Conservation (phyloP, 176 grass and related monocot genomes). For the Musa beccarii region DNA sequence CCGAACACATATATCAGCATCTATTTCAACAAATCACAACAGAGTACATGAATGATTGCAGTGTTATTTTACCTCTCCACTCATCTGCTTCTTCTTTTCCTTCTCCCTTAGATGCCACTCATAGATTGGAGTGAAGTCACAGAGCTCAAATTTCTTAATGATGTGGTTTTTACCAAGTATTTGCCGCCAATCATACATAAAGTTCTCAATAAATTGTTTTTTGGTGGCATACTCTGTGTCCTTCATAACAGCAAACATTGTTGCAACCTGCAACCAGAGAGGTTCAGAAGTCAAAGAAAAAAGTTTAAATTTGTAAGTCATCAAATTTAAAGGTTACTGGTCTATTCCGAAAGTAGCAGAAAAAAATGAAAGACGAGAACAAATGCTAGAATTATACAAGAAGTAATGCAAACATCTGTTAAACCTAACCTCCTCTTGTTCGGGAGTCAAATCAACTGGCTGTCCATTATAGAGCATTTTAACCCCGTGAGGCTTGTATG, state of each 20-base stretch:
- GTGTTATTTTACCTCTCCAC: conserved; percentile 43
- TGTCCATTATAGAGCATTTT: conserved; percentile 95
- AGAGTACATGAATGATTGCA: neutral
- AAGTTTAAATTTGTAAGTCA: conserved; percentile 1
- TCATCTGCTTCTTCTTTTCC: conserved; percentile 99
- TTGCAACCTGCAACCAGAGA: conserved; percentile 55
- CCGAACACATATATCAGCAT: too few relatives aligned
- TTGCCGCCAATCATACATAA: conserved; percentile 78
- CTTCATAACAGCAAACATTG: conserved; percentile 99
- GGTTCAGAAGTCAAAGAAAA: neutral
- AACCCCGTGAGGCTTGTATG: conserved; percentile 73
- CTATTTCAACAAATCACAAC: neutral
- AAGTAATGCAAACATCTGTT: neutral
- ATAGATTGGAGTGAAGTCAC: conserved; percentile 89
- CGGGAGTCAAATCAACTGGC: conserved; percentile 73
- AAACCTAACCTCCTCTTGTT: conserved; percentile 80
- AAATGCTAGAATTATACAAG: neutral
- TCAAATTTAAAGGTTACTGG: neutral
- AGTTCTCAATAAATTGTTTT: conserved; percentile 71
- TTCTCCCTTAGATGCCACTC: conserved; percentile 89
- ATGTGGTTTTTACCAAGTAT: conserved; percentile 80
- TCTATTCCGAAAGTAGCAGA: neutral
- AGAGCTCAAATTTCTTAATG: conserved; percentile 86
- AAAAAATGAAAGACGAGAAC: conserved; percentile 14
- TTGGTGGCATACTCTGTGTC: conserved; percentile 67